Percentiles rank a stretch among this genome's conserved stretches.
Evolutionary conservation across 2,329 filamentous ascomycete genomes (phyloP).

Genomic region (Pyrenophora graminea): DNA sequence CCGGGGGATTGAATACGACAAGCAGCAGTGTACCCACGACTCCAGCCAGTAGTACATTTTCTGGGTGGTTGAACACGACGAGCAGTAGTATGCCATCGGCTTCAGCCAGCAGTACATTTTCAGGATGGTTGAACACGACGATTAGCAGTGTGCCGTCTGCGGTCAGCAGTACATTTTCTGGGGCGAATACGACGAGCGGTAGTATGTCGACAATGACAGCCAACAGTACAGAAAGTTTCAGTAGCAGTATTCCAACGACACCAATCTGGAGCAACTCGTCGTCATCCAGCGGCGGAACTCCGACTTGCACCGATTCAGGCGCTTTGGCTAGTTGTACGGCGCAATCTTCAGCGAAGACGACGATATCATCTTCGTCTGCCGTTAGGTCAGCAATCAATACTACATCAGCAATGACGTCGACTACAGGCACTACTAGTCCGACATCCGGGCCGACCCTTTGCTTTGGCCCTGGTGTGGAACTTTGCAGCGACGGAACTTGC

Average conservation of each 20-base stretch:
- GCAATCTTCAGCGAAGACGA: slow-evolving; percentile 4
- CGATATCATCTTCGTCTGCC: neutral
- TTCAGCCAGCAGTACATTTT: neutral
- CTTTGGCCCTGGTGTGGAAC: slow-evolving; percentile 14
- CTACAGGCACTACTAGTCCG: slow-evolving; percentile 6
- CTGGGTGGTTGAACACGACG: neutral
- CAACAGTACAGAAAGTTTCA: neutral
- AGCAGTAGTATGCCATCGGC: neutral
- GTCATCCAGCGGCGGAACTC: neutral
- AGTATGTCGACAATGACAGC: neutral
- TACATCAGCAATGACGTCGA: slow-evolving; percentile 1
- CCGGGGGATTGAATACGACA: neutral
- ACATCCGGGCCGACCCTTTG: slow-evolving; percentile 16
- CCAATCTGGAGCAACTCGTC: neutral
- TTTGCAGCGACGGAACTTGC: slow-evolving; percentile 33
- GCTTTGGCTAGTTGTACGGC: slow-evolving; percentile 1
- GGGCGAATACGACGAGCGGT: slow-evolving; percentile 1
- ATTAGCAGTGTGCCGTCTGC: slow-evolving; percentile 1
- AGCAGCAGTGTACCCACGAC: neutral
- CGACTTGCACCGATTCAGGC: neutral
- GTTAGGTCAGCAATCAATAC: neutral
- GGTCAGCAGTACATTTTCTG: neutral
- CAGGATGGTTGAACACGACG: neutral
- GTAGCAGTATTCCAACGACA: slow-evolving; percentile 1
- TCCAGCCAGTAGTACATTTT: neutral